These are phyloP conservation scores for Haplosporangium sp. DNA, from an alignment of 371 early-diverging fungal species.

Conservation along the genomic window DNA sequence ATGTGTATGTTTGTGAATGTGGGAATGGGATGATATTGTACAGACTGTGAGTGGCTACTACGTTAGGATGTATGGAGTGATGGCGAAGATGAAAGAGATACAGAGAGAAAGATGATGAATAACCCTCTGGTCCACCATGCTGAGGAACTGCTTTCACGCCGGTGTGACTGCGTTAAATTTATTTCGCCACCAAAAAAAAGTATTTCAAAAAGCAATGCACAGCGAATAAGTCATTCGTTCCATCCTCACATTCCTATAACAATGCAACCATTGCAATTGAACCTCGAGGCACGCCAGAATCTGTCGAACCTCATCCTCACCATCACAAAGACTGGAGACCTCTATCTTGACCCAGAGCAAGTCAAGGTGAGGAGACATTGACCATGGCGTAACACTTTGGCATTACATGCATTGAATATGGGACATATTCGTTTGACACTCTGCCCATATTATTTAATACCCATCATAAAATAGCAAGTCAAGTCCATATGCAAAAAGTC, in stretches of 20 bases:
- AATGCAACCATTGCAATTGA: conserved; percentile 8
- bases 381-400: not conserved
- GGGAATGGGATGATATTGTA: too few relatives aligned
- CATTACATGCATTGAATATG: too few relatives aligned
- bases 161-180: too few relatives aligned
- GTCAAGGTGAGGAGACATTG: conserved; percentile 29
- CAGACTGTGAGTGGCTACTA: too few relatives aligned
- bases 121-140: too few relatives aligned
- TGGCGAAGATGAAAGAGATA: too few relatives aligned
- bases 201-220: too few relatives aligned
- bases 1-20: not conserved
- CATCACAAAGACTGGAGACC: conserved; percentile 50
- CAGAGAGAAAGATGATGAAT: too few relatives aligned
- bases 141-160: too few relatives aligned
- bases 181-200: too few relatives aligned
- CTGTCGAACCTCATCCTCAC: conserved; percentile 37
- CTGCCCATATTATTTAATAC: not conserved
- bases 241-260: not conserved
- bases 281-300: conserved; percentile 37
- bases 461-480: conserved; percentile 53
- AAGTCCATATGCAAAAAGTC: conserved; percentile 68
- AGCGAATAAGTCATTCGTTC: too few relatives aligned
- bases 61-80: too few relatives aligned
- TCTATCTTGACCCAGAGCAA: conserved; percentile 44
- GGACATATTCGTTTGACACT: conserved; percentile 6